Percentiles rank a stretch among this genome's conserved stretches.
These are phyloP conservation scores for Penicillium robsamsonii DNA, from an alignment of 495 filamentous ascomycete genomes.

Conservation along the genomic window DNA sequence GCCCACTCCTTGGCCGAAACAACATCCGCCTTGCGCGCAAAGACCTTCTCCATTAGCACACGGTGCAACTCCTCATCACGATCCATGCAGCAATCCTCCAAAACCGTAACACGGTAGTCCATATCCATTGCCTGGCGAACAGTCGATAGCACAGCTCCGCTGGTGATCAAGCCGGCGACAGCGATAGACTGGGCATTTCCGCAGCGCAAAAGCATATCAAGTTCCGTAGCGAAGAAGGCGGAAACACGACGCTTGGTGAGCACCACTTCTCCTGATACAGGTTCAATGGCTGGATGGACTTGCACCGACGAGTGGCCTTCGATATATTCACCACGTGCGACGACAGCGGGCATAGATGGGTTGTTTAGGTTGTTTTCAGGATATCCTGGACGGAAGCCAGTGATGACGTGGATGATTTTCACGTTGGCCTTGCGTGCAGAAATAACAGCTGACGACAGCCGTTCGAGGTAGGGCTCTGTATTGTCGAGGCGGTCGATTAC, in stretches of 20 bases:
- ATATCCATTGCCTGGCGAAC: constrained; percentile 37
- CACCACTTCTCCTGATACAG: constrained; percentile 24
- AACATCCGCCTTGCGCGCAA: constrained; percentile 28
- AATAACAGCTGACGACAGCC: constrained; percentile 21
- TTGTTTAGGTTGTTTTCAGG: constrained; percentile 31
- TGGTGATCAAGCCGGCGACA: constrained; percentile 35
- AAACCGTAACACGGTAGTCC: constrained; percentile 36
- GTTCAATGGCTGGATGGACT: constrained; percentile 27
- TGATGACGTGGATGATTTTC: constrained; percentile 34
- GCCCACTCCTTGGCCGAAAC: constrained; percentile 22
- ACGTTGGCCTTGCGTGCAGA: constrained; percentile 27
- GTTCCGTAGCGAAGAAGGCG: constrained; percentile 35
- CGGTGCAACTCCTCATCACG: constrained; percentile 33
- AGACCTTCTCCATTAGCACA: constrained; percentile 36
- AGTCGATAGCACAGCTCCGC: constrained; percentile 43
- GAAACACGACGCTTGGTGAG: constrained; percentile 38
- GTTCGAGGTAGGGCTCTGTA: constrained; percentile 24
- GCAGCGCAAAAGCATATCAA: constrained; percentile 38
- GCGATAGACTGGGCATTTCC: constrained; percentile 29
- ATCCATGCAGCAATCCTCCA: constrained; percentile 41
- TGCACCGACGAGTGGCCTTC: constrained; percentile 21
- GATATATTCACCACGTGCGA: constrained; percentile 19
- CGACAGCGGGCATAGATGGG: constrained; percentile 19
- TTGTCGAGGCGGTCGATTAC: constrained; percentile 22
- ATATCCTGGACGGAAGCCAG: constrained; percentile 34